Percentiles rank a stretch among this genome's conserved stretches.
phyloP scores from a whole-genome alignment of 768 basidiomycete genomes.

The Auriscalpium vulgare region DNA sequence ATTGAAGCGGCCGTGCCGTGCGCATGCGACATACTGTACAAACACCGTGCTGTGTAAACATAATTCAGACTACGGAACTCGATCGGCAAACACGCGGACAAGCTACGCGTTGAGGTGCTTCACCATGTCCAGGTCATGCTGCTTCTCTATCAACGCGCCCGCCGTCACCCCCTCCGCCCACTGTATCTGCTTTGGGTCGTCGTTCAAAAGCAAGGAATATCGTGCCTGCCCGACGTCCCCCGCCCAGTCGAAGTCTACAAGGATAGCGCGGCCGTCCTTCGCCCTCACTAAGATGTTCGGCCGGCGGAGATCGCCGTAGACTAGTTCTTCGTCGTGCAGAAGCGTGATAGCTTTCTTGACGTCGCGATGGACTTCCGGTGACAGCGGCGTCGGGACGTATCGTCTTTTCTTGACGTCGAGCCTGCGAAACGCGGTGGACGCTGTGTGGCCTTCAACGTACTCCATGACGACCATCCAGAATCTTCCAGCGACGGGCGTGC shows the following conservation, averaged over 20 bases:
- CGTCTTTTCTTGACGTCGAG: neutral
- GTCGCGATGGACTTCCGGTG: neutral
- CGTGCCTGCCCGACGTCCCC: neutral
- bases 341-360: conserved; percentile 4
- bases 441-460: conserved; percentile 1
- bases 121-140: conserved; percentile 6
- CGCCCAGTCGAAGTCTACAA: conserved; percentile 14
- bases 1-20: too few species aligned
- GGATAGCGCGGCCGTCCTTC: neutral
- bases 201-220: conserved; percentile 4
- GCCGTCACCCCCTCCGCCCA: conserved; percentile 1
- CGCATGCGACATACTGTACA: too few species aligned
- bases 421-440: neutral
- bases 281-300: conserved; percentile 3
- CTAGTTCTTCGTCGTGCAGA: conserved; percentile 4
- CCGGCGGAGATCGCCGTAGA: conserved; percentile 11
- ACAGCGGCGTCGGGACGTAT: neutral
- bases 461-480: conserved; percentile 15
- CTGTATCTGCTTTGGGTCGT: neutral
- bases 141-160: conserved; percentile 2
- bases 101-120: neutral
- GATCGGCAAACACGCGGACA: too few species aligned
- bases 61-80: too few species aligned
- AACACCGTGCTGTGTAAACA: too few species aligned
- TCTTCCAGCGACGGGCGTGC: conserved; percentile 2